Conservation (phyloP, 768 basidiomycete genomes). For the Plicaturopsis crispa region DNA sequence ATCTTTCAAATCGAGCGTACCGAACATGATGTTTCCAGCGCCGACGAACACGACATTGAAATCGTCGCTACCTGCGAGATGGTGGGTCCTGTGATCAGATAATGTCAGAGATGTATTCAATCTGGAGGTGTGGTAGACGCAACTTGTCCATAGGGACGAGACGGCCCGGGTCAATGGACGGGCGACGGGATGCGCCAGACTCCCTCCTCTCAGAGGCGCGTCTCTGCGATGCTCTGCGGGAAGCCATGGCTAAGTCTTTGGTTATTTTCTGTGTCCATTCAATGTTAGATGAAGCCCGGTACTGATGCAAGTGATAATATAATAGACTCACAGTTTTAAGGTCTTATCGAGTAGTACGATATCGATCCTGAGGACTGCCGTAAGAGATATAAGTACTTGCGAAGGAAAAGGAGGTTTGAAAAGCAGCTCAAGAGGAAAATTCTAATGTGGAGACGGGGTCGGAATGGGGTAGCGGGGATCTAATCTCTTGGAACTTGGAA, state of each 20-base stretch:
- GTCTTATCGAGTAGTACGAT: too few relatives aligned
- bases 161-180: slow-evolving; percentile 72
- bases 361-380: too few relatives aligned
- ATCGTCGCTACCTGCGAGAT: slow-evolving; percentile 53
- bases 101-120: slow-evolving; percentile 2
- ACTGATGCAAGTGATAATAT: too few relatives aligned
- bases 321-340: too few relatives aligned
- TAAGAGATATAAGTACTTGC: too few relatives aligned
- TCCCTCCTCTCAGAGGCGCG: slow-evolving; percentile 37
- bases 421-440: too few relatives aligned
- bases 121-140: slow-evolving; percentile 1
- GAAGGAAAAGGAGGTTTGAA: too few relatives aligned
- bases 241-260: slow-evolving; percentile 14
- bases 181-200: slow-evolving; percentile 53
- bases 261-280: too few relatives aligned
- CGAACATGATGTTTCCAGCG: slow-evolving; percentile 98
- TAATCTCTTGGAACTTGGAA: too few relatives aligned
- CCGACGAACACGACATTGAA: slow-evolving; percentile 96
- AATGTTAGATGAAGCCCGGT: too few relatives aligned
- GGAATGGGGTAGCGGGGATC: too few relatives aligned
- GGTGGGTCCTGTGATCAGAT: slow-evolving; percentile 30
- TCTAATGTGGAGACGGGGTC: too few relatives aligned
- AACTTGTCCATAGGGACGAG: slow-evolving; percentile 80
- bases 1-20: slow-evolving; percentile 26
- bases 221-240: slow-evolving; percentile 39